Evolutionary conservation across 495 filamentous ascomycete genomes (phyloP), one percentile per base, ranked within the genome.

Genomic region (Penicillium arizonense): DNA sequence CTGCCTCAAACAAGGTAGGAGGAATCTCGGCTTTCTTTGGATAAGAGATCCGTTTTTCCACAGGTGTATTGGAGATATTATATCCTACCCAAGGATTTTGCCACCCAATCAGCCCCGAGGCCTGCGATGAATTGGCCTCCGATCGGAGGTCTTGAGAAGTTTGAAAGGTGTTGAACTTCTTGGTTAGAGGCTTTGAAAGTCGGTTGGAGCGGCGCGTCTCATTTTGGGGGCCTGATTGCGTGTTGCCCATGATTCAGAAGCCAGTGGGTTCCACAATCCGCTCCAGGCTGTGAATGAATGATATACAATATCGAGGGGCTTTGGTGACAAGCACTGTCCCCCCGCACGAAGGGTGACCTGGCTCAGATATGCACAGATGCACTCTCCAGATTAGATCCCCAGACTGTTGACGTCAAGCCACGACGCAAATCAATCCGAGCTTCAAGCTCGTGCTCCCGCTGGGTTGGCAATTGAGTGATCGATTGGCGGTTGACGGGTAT

Each of bases 171-270:
- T 41, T 57, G 6, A 61, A 21, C 18, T 58, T 61, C 41, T 65
- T 72, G 11, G 69, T 68, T 20, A 67, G 63, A 16, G 76, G 74
- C 37, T 79, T 79, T 23, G 75, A 76, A 40, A 77, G 62, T 28
- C 74, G 69, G 32, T 72, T 75, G 21, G 64, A 59, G 35, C 65
- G 68, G 47, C 63, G 64, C 33, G 55, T 68, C 47, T 76, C 74
- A 35, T 72, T 60, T 64, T 62, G 70, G 37, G 58, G 56, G 16
- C 57, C 65, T 24, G 74, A 77, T 50, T 70, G 63, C 40, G 57
- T 57, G 51, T 68, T 73, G 59, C 71, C 71, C 68, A 75, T 75
- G 60, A 43, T 67, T 59, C 44, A 35, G 13, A 54, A 32, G 23
- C 43, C 48, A 35, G 37, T 43, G 50, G 44, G 41, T 49, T 51